phyloP scores from a whole-genome alignment of 176 grass and related monocot genomes.

The Raddia distichophylla region DNA sequence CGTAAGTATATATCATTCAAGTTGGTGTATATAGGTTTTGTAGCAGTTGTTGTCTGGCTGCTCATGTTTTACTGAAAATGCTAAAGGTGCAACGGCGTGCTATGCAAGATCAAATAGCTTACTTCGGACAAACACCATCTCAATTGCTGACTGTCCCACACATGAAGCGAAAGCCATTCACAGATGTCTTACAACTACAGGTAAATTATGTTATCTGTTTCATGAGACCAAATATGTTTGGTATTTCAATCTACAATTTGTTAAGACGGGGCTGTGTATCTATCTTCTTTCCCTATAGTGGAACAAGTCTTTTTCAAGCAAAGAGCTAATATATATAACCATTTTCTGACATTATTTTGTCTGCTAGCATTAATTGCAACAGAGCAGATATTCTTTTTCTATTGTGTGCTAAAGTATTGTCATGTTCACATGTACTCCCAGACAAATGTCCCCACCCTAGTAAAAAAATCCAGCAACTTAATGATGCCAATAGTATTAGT shows the following conservation, averaged over 20 bases:
- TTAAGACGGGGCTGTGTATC: constrained; percentile 20
- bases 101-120: constrained; percentile 97
- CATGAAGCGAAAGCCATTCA: constrained; percentile 72
- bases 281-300: constrained; percentile 30
- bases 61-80: constrained; percentile 46
- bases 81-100: constrained; percentile 82
- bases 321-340: constrained; percentile 17
- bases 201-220: constrained; percentile 51
- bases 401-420: not conserved
- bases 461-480: not conserved
- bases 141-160: constrained; percentile 82
- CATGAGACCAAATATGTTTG: constrained; percentile 1
- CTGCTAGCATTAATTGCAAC: not conserved
- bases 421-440: not conserved
- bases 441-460: not conserved
- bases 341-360: not conserved
- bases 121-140: constrained; percentile 99
- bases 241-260: constrained; percentile 4
- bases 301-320: not conserved
- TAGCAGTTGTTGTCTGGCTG: constrained; percentile 34
- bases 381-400: not conserved
- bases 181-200: constrained; percentile 91
- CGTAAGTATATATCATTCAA: constrained; percentile 58
- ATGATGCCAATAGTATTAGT: not conserved
- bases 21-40: constrained; percentile 29